Evolutionary conservation across 495 filamentous ascomycete species (phyloP).

Genomic region (Oleoguttula mirabilis): DNA sequence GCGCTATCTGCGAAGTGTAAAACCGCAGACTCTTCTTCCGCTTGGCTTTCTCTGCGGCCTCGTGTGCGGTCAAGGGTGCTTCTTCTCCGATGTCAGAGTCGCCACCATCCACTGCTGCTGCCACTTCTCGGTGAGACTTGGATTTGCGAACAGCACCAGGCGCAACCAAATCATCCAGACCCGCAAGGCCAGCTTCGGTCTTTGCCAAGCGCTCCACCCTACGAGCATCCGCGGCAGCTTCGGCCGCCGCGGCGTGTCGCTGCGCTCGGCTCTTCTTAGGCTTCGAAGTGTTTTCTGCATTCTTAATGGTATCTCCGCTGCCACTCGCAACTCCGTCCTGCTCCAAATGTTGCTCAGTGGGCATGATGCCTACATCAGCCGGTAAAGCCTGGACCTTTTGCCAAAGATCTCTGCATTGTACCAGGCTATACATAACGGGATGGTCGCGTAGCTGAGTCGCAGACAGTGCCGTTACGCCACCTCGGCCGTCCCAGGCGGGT

Average conservation of each 20-base stretch:
- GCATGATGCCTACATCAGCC: too few relatives aligned
- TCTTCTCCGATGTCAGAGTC: slow-evolving; percentile 62
- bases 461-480: slow-evolving; percentile 40
- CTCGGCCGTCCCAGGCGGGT: slow-evolving; percentile 38
- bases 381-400: slow-evolving; percentile 24
- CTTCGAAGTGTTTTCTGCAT: too few relatives aligned
- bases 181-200: slow-evolving; percentile 60
- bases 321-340: too few relatives aligned
- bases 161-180: slow-evolving; percentile 33
- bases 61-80: slow-evolving; percentile 44
- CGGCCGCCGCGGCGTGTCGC: slow-evolving; percentile 39
- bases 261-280: slow-evolving; percentile 41
- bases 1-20: slow-evolving; percentile 91
- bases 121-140: slow-evolving; percentile 15
- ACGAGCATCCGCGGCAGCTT: slow-evolving; percentile 41
- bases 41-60: slow-evolving; percentile 69
- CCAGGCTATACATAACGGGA: slow-evolving; percentile 70
- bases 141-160: slow-evolving; percentile 22
- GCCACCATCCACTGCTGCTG: slow-evolving; percentile 21
- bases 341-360: too few relatives aligned
- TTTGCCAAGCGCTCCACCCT: slow-evolving; percentile 43
- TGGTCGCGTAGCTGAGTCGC: slow-evolving; percentile 72
- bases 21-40: slow-evolving; percentile 85
- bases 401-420: slow-evolving; percentile 75
- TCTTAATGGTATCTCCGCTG: too few relatives aligned